phyloP scores from a whole-genome alignment of 805 yeast species.

The Starmera amethionina region DNA sequence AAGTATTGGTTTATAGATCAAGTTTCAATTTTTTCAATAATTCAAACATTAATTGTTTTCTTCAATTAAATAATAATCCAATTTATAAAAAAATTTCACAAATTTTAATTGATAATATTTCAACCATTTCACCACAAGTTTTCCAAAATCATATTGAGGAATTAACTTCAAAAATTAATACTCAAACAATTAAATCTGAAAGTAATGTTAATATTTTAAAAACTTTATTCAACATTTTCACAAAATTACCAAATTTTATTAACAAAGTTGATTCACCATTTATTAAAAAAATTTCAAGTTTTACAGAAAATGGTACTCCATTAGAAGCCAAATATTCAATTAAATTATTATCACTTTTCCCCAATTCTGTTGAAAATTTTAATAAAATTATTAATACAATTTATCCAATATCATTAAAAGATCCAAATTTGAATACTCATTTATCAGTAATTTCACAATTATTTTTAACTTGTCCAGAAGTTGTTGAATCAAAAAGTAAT shows the following conservation, averaged over 20 bases:
- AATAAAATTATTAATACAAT: constrained; percentile 29
- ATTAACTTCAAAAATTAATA: constrained; percentile 31
- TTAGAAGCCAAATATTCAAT: constrained; percentile 56
- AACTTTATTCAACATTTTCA: constrained; percentile 50
- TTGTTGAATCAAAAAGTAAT: constrained; percentile 42
- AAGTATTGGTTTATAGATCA: constrained; percentile 50
- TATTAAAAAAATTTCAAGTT: constrained; percentile 30
- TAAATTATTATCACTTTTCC: constrained; percentile 42
- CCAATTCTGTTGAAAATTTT: constrained; percentile 30
- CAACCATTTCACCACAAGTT: constrained; percentile 51
- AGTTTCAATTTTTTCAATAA: constrained; percentile 55
- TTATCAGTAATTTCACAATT: constrained; percentile 53
- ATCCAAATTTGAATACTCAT: constrained; percentile 38
- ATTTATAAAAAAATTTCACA: constrained; percentile 31
- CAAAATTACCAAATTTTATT: constrained; percentile 37
- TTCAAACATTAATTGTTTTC: constrained; percentile 46
- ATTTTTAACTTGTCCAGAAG: constrained; percentile 35
- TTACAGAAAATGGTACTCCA: constrained; percentile 45
- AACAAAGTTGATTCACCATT: constrained; percentile 33
- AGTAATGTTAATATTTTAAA: constrained; percentile 31
- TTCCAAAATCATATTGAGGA: constrained; percentile 49
- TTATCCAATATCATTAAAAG: constrained; percentile 39
- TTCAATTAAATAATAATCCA: constrained; percentile 28
- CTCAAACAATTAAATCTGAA: constrained; percentile 10
- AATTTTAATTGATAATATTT: constrained; percentile 47